These are phyloP conservation scores for Gossypium davidsonii DNA, from an alignment of 441 rosid species.

Conservation along the genomic window DNA sequence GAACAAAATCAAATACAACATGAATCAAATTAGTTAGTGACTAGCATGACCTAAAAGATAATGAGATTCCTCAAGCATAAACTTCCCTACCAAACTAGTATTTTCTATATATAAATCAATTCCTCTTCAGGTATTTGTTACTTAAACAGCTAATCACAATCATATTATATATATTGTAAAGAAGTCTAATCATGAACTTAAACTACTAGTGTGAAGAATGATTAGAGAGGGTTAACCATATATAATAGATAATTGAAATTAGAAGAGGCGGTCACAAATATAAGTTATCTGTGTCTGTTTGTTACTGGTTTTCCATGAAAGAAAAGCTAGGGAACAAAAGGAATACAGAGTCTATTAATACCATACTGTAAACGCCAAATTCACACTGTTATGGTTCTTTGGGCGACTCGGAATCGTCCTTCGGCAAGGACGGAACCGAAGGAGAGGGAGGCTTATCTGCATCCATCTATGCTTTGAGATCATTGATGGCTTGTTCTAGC, in stretches of 20 bases:
- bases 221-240: background rate
- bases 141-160: background rate
- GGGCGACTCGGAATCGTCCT: slow-evolving; percentile 47
- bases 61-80: slow-evolving; percentile 1
- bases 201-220: background rate
- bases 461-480: slow-evolving; percentile 50
- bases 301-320: too few relatives aligned
- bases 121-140: background rate
- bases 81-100: background rate
- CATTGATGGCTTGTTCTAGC: slow-evolving; percentile 56
- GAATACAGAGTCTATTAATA: background rate
- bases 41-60: slow-evolving; percentile 6
- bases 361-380: background rate
- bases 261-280: background rate
- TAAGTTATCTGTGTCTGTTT: background rate
- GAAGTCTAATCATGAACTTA: background rate
- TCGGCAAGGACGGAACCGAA: slow-evolving; percentile 32
- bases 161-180: background rate
- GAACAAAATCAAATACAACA: background rate
- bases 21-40: background rate
- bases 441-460: slow-evolving; percentile 45
- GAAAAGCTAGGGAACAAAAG: background rate
- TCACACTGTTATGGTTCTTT: slow-evolving; percentile 25
- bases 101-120: background rate
- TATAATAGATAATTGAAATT: background rate